Base-by-base conservation (phyloP, 116 monocot genomes). In the Dioscorea cayenensis region DNA sequence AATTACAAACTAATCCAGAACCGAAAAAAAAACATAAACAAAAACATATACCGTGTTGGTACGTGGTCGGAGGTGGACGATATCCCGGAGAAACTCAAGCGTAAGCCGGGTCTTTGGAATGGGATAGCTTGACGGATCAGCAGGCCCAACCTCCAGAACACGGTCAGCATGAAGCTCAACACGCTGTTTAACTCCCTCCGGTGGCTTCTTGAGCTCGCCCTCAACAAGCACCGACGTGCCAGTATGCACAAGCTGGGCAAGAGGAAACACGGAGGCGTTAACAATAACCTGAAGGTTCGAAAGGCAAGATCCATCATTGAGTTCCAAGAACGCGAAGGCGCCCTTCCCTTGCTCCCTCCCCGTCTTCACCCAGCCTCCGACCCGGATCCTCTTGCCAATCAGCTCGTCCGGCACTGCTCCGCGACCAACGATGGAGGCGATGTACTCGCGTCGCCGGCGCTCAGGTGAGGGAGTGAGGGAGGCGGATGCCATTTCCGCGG, bases 261-360 rank as follows among this genome's bases (percentile, higher is more conserved):
- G 87, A 28, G 85, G 82, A 71, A 67, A 36, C 13, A 92, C 91
- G 12, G 68, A 63, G n/a, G 81, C 74, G 67, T 95, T 87, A n/a
- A 91, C 81, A 59, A 95, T 85, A 28, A 92, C 95, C 87, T 95
- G 95, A 6, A 95, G 89, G 51, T 85, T 92, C 21, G 83, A 82
- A 67, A 79, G 75, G 84, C 92, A 95, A 2, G 92, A 85, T 1
- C 95, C 95, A 32, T 95, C 95, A 76, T 92, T 95, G 83, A 95
- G 84, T 74, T 95, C 95, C 21, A 95, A 80, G 78, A 95, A 95
- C 16, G 95, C 95, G 77, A 95, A 95, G 6, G 87, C 65, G 0
- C 95, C 95, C 78, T 87, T 95, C 38, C 95, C 95, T 62, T 95
- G 95, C 81, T 95, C 92, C 14, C 95, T 63, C 48, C 95, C 95